Conservation (phyloP, 305 asterid genomes). For the Rubia tinctorum region DNA sequence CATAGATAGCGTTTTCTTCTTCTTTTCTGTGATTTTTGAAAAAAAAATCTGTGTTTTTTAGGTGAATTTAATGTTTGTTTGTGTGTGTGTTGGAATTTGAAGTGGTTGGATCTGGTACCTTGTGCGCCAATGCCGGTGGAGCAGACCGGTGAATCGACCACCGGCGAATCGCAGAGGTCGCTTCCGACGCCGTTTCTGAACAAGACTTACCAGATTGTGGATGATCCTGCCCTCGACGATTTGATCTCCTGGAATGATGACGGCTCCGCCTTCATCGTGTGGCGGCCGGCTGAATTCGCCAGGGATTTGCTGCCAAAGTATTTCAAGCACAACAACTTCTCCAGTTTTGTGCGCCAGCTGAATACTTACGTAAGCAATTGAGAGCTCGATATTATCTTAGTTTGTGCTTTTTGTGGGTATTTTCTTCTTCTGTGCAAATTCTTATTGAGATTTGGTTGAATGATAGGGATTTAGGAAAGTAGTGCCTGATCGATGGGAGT, state of each 20-base stretch:
- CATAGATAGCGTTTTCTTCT: not conserved
- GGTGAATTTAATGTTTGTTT: not conserved
- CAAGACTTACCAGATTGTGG: slow-evolving; percentile 47
- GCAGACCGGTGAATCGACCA: slow-evolving; percentile 35
- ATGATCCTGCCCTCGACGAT: slow-evolving; percentile 41
- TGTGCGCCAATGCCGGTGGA: slow-evolving; percentile 30
- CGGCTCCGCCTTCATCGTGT: slow-evolving; percentile 47
- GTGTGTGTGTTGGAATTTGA: not conserved
- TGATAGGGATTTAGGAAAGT: slow-evolving; percentile 82
- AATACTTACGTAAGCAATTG: slow-evolving; percentile 41
- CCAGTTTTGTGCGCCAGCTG: slow-evolving; percentile 60
- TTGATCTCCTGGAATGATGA: slow-evolving; percentile 58
- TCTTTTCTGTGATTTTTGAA: not conserved
- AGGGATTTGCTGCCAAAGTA: slow-evolving; percentile 52
- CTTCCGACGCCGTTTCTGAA: slow-evolving; percentile 49
- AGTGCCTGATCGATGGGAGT: slow-evolving; percentile 90
- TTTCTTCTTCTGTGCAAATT: not conserved
- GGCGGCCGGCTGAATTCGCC: slow-evolving; percentile 55
- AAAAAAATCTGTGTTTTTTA: not conserved
- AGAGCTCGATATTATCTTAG: not conserved
- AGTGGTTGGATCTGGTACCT: slow-evolving; percentile 16
- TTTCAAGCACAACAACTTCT: slow-evolving; percentile 57
- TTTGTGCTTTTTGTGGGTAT: not conserved
- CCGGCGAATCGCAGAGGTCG: slow-evolving; percentile 35
- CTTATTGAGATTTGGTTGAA: not conserved